Base-by-base conservation (phyloP, 495 filamentous ascomycete genomes). In the Penicillium waksmanii region DNA sequence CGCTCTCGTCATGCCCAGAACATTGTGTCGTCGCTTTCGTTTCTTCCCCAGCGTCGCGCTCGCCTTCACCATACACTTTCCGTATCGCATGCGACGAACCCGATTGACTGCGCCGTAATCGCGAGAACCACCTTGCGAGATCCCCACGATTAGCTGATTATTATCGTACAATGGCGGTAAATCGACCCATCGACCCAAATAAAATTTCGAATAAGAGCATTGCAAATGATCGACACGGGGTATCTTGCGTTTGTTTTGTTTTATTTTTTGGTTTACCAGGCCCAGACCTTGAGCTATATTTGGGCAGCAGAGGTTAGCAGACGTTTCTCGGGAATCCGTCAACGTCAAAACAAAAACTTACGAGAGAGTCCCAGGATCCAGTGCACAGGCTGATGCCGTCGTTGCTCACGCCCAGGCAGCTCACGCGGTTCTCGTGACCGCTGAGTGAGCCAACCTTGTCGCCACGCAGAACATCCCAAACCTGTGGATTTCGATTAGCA, bases 351-450 rank as follows among this genome's bases (percentile, higher is more conserved):
- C 13, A 19, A 23, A 40, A 56, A 84, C 93, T 80, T 87, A 98
- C 95, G 77, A 96, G 83, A 66, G 96, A 97, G 79, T 98, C 95
- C 95, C 95, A 98, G 66, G 95, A 98, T 78, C 95, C 95, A 67
- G 95, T 98, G 83, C 95, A 98, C 81, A 98, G 83, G 80, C 95
- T 98, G 81, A 98, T 97, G 55, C 92, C 95, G 70, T 98, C 95
- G 75, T 97, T 98, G 79, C 93, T 97, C 68, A 98, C 95, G 58
- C 95, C 95, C 62, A 98, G 77, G 70, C 95, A 98, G 85, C 94
- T 97, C 65, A 98, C 95, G 61, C 95, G 90, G 80, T 98, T 98
- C 74, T 98, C 96, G 75, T 98, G 95, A 61, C 95, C 96, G 65
- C 92, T 93, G 51, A 98, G 81, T 42, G 92, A 96, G 66, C 95